Percentiles rank a stretch among this genome's conserved stretches.
Evolutionary conservation across 768 basidiomycete species (phyloP).

Genomic region (Rhodotorula toruloides): DNA sequence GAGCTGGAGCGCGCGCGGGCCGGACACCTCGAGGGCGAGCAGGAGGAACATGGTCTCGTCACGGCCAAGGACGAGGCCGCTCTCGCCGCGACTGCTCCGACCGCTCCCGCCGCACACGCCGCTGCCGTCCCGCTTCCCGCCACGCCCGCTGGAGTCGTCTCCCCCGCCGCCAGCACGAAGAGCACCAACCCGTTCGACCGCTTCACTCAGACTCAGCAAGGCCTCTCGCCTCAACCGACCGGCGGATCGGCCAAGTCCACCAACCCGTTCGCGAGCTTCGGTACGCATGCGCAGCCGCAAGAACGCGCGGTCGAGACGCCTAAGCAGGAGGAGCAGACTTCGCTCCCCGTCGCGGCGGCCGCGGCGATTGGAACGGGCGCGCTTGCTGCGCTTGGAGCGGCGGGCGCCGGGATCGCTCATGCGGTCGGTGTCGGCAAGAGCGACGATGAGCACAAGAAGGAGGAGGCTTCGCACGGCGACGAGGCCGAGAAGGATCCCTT

Average conservation of each 20-base stretch:
- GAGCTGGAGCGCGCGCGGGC: constrained; percentile 56
- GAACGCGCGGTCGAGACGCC: neutral
- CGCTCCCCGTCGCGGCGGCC: constrained; percentile 25
- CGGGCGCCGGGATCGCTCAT: neutral
- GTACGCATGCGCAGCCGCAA: neutral
- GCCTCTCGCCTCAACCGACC: constrained; percentile 13
- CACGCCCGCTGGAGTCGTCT: constrained; percentile 14
- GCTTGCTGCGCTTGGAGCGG: constrained; percentile 23
- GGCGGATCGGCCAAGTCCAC: neutral
- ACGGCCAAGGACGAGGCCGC: neutral
- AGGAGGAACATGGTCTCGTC: neutral
- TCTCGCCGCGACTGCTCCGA: neutral
- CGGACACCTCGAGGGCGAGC: neutral
- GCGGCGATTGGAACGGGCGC: constrained; percentile 31
- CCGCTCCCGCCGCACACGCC: neutral
- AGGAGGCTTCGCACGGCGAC: too few species aligned
- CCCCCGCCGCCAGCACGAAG: constrained; percentile 18
- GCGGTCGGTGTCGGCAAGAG: constrained; percentile 7
- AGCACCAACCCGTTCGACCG: constrained; percentile 41
- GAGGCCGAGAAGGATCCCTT: constrained; percentile 12
- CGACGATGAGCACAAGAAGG: constrained; percentile 55
- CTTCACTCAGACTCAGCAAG: constrained; percentile 12
- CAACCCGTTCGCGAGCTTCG: constrained; percentile 24
- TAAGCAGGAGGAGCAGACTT: neutral
- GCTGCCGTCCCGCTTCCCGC: constrained; percentile 13